Percentiles rank a stretch among this genome's conserved stretches.
Conservation (phyloP, 164 flowering plant species). For the Nymphaea thermarum region DNA sequence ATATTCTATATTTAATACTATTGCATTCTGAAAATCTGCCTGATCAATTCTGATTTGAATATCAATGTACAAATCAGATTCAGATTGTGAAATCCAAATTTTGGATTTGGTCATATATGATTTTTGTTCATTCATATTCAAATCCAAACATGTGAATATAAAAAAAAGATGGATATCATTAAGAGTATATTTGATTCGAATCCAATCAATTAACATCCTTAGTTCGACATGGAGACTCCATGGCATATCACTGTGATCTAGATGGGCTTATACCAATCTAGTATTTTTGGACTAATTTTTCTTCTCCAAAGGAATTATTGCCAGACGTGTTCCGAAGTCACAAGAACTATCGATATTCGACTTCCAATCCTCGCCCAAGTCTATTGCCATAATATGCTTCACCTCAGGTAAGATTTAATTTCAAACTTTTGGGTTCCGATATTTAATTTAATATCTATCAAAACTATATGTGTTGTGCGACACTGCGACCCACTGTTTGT, state of each 20-base stretch:
- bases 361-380: conserved; percentile 56
- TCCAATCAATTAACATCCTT: background rate
- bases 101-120: too few species aligned
- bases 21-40: too few species aligned
- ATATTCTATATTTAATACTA: too few species aligned
- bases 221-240: background rate
- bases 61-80: too few species aligned
- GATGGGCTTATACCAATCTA: background rate
- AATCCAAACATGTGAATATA: background rate
- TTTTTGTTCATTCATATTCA: background rate
- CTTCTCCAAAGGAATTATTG: conserved; percentile 25
- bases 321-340: conserved; percentile 22
- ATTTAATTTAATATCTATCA: too few species aligned
- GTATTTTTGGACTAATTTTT: background rate
- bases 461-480: too few species aligned
- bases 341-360: conserved; percentile 7
- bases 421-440: too few species aligned
- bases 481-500: too few species aligned
- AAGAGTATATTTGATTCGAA: background rate
- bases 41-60: too few species aligned
- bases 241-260: too few species aligned
- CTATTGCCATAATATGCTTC: conserved; percentile 69
- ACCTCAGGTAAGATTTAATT: conserved; percentile 58
- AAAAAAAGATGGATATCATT: background rate
- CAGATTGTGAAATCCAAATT: too few species aligned